These are phyloP conservation scores for Sanghuangporus baumii DNA, from an alignment of 1,284 basidiomycete genomes.

Conservation along the genomic window DNA sequence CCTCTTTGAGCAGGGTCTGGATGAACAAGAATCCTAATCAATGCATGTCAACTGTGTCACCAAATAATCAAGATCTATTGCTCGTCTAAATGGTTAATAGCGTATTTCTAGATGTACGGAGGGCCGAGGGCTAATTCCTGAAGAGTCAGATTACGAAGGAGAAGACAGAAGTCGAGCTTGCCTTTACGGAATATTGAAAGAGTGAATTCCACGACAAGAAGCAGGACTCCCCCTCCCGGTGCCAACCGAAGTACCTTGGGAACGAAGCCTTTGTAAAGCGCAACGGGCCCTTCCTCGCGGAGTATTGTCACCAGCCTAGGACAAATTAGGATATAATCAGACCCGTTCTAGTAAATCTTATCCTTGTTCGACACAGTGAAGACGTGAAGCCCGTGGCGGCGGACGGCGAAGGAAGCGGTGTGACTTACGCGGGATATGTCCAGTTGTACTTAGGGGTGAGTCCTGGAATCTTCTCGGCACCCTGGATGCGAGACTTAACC, in stretches of 20 bases:
- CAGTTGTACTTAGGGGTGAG: conserved; percentile 86
- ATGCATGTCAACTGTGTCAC: neutral
- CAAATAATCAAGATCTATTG: neutral
- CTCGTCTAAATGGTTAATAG: neutral
- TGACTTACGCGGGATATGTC: conserved; percentile 72
- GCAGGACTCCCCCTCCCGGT: conserved; percentile 90
- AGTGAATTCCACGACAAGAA: conserved; percentile 88
- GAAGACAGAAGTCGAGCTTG: conserved; percentile 24
- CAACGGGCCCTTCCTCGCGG: conserved; percentile 84
- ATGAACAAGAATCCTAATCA: neutral
- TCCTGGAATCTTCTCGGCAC: conserved; percentile 56
- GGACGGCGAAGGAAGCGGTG: conserved; percentile 21
- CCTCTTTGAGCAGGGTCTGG: neutral
- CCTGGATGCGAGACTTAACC: conserved; percentile 95
- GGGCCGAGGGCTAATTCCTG: conserved; percentile 9
- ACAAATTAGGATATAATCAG: neutral
- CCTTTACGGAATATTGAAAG: conserved; percentile 69
- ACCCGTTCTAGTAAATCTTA: neutral
- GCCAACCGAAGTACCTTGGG: conserved; percentile 84
- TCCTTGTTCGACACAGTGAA: neutral
- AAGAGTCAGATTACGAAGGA: neutral
- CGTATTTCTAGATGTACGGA: conserved; percentile 9
- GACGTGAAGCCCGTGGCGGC: conserved; percentile 19
- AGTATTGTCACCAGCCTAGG: conserved; percentile 68
- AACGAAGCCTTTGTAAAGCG: conserved; percentile 93